Evolutionary conservation across 129 eudicot genomes (phyloP).

Genomic region (Tanacetum coccineum): DNA sequence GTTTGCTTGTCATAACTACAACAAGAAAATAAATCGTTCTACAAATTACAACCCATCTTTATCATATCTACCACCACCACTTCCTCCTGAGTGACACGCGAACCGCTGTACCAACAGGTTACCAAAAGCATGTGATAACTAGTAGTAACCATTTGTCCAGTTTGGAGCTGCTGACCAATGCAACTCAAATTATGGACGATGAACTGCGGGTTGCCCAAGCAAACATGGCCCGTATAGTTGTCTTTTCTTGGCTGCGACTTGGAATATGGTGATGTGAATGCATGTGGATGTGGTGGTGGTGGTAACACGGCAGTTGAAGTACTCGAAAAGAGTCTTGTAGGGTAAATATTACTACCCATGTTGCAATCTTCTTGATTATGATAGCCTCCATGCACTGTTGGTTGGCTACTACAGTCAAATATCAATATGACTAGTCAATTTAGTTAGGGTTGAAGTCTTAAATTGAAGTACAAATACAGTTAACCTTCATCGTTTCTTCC

Average conservation of each 20-base stretch:
- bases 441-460: background rate
- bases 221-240: constrained; percentile 59
- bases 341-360: constrained; percentile 43
- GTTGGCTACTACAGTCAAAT: constrained; percentile 42
- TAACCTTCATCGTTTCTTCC: too few species aligned
- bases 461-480: background rate
- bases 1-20: background rate
- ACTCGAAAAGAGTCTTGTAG: constrained; percentile 45
- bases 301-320: constrained; percentile 34
- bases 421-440: constrained; percentile 9
- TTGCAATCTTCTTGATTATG: constrained; percentile 42
- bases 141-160: constrained; percentile 14
- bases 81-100: constrained; percentile 28
- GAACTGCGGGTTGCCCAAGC: constrained; percentile 34
- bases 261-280: constrained; percentile 31
- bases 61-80: constrained; percentile 33
- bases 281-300: constrained; percentile 36
- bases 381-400: constrained; percentile 51
- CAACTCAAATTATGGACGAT: constrained; percentile 16
- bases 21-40: background rate
- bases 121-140: constrained; percentile 79
- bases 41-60: constrained; percentile 28
- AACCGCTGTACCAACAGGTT: constrained; percentile 57
- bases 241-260: constrained; percentile 44
- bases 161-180: constrained; percentile 13